Base-by-base conservation (phyloP, 148 eudicot species). In the Beta vulgaris region DNA sequence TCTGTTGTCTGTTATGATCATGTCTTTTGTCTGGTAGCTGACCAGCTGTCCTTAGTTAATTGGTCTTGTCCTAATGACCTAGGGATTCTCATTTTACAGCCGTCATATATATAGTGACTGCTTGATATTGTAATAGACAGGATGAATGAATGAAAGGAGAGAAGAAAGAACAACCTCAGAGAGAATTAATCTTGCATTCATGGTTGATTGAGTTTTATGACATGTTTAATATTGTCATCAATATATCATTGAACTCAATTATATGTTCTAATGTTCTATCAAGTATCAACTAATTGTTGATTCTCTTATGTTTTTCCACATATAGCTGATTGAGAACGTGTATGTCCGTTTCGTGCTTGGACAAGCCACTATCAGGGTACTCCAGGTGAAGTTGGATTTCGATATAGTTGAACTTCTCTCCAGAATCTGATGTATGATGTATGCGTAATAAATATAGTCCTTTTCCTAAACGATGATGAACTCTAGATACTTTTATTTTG, bases 311-410 rank as follows among this genome's bases (percentile, higher is more conserved):
- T 6, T 62, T 2, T 62, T 1, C 67, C 35, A 25, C 42, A 15
- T 62, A 62, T 42, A 62, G 67, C 3, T 35, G 26, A 64, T 64
- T 64, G 46, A 64, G 40, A 28, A 34, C 46, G 0, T 64, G 3
- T 6, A 64, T 36, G 68, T 0, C 11, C 14, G 0, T 7, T 18
- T 18, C 18, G 36, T 62, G 26, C 44, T 64, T 21, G 16, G 64
- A 39, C 4, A 4, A 39, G 43, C 43, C 43, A 9, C 25, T 76
- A 81, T 21, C 62, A 69, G 39, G 77, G 73, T 61, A 82, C 39
- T 10, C 74, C 62, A 66, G 73, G 60, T 19, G 84, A 68, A 73
- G 87, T 78, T 51, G 88, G 81, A 6, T 87, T 11, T 36, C 61
- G 4, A 60, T 53, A n/a, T n/a, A n/a, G n/a, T 67, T 82, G 72